Percentiles rank a stretch among this genome's conserved stretches.
These are phyloP conservation scores for Allantophomopsis cytisporea DNA, from an alignment of 2,329 filamentous ascomycete genomes.

Conservation along the genomic window DNA sequence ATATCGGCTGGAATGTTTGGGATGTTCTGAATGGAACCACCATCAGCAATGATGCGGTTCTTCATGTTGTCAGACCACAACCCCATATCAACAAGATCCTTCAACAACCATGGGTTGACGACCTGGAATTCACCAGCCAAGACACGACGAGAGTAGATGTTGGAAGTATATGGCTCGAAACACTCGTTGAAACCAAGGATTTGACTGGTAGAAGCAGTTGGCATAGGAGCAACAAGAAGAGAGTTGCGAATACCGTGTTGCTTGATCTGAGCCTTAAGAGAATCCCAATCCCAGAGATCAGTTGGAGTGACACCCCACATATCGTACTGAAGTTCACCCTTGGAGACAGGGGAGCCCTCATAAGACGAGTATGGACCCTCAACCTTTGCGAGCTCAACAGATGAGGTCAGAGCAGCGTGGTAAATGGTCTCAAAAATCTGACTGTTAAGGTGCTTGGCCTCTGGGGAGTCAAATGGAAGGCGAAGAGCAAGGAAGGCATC, in stretches of 20 bases:
- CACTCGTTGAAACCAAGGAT: conserved; percentile 99
- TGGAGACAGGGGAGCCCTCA: conserved; percentile 82
- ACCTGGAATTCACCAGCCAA: conserved; percentile 98
- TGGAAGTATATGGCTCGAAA: conserved; percentile 98
- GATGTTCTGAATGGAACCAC: conserved; percentile 91
- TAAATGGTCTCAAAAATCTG: conserved; percentile 99
- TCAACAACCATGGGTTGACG: conserved; percentile 96
- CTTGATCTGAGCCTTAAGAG: conserved; percentile 81
- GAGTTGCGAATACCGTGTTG: conserved; percentile 93
- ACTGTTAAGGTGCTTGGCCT: conserved; percentile 87
- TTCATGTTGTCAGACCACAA: conserved; percentile 99
- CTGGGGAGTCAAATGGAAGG: conserved; percentile 90
- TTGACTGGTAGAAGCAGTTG: conserved; percentile 91
- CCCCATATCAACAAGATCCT: conserved; percentile 94
- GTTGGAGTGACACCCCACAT: conserved; percentile 95
- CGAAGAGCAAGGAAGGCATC: conserved; percentile 96
- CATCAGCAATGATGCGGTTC: conserved; percentile 97
- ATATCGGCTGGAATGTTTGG: conserved; percentile 92
- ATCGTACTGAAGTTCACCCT: conserved; percentile 94
- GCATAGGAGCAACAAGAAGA: conserved; percentile 91
- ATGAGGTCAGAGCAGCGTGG: conserved; percentile 84
- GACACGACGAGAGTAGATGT: conserved; percentile 98
- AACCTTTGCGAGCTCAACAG: conserved; percentile 71
- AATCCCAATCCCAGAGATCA: conserved; percentile 92
- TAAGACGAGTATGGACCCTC: conserved; percentile 82